Base-by-base conservation (phyloP, 2,329 filamentous ascomycete species). In the Ceratocystis cacaofunesta region DNA sequence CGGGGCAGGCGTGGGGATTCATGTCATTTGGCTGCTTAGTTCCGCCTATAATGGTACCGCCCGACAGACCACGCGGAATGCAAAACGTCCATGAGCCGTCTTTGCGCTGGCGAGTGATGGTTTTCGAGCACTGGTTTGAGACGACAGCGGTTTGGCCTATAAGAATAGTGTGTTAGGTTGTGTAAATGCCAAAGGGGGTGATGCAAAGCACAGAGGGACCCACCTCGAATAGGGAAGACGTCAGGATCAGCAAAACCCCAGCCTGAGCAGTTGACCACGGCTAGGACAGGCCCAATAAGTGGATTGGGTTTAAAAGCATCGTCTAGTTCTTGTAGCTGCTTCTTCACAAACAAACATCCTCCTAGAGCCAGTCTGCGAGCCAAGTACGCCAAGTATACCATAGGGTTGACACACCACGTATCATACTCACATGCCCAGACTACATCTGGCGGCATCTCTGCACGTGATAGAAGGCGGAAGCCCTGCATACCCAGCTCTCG, bases 31-130 rank as follows among this genome's bases (percentile, higher is more conserved):
- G 77, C 70, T 87, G 80, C 71, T 86, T 87, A 8, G 84, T 88
- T 0, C 85, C 85, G 4, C 85, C 85, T 22, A 88, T 80, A 48
- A 88, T 76, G 0, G 85, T 87, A 2, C 85, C 85, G 2, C 85
- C 85, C 43, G 81, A 76, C 30, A 84, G 80, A 7, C 79, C 80
- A 1, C 85, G 78, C 0, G 85, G 84, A 5, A 88, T 82, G 58
- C 79, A 79, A 68, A 87, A 87, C 0, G 79, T 78, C 82, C 84
- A 86, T 7, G 76, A 79, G 0, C 85, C 85, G 70, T 87, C 84
- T 0, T 77, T 76, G 70, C 83, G 81, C 69, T 88, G 83, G 30
- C 81, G 77, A 2, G 85, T 88, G 22, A 88, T 76, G 2, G 76
- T 78, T 4, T 71, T 74, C 22, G 71, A 69, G 69, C 73, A 75